Conservation (phyloP, 2,329 filamentous ascomycete genomes). For the Alternaria solani region DNA sequence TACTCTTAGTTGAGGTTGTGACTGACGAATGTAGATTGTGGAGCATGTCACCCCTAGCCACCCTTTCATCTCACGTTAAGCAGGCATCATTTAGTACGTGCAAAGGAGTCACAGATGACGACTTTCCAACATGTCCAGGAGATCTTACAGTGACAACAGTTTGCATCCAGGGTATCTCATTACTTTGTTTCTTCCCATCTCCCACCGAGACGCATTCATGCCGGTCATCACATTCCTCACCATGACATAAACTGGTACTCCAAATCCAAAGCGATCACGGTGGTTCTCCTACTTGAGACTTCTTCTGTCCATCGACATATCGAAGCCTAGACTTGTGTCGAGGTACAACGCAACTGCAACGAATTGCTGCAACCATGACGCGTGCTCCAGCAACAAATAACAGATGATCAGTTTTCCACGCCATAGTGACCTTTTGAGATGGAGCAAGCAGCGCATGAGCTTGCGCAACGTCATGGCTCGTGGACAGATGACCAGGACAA, state of each 20-base stretch:
- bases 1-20: not conserved
- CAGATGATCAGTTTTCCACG: not conserved
- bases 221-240: not conserved
- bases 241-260: not conserved
- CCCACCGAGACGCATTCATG: too few species aligned
- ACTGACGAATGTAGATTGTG: not conserved
- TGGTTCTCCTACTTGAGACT: not conserved
- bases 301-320: not conserved
- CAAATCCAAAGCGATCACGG: not conserved
- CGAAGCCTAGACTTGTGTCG: not conserved
- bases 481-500: not conserved
- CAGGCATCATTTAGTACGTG: not conserved
- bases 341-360: not conserved
- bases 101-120: too few species aligned
- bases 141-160: too few species aligned
- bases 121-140: too few species aligned
- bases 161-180: too few species aligned
- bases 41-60: too few species aligned
- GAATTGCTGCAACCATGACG: not conserved
- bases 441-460: not conserved
- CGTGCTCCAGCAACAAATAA: not conserved
- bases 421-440: not conserved
- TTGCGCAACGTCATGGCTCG: not conserved
- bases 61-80: too few species aligned
- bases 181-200: too few species aligned